Evolutionary conservation across 345 rosid genomes (phyloP).

Genomic region (Triadica sebifera): DNA sequence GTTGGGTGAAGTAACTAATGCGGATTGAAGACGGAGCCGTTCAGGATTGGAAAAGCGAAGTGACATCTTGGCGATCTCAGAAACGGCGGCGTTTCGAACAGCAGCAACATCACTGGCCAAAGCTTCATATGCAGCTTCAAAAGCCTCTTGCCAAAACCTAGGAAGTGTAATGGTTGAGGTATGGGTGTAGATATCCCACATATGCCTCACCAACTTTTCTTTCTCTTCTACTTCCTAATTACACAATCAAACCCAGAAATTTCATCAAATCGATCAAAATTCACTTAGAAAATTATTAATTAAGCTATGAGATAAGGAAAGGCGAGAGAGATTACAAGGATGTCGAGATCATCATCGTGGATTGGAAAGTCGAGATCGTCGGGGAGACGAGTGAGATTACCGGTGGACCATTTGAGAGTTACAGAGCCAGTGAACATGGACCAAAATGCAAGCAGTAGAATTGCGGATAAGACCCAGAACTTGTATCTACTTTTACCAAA

Average conservation of each 20-base stretch:
- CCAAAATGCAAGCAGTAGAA: conserved; percentile 71
- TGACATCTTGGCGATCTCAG: conserved; percentile 80
- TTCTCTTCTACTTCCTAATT: conserved; percentile 72
- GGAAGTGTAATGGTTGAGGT: conserved; percentile 50
- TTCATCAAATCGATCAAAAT: background rate
- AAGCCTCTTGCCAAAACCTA: conserved; percentile 72
- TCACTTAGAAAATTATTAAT: background rate
- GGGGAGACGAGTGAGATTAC: conserved; percentile 39
- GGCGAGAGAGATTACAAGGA: conserved; percentile 39
- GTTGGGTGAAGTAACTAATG: conserved; percentile 8
- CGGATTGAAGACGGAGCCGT: conserved; percentile 23
- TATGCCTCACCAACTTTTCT: conserved; percentile 66
- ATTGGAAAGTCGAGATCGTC: conserved; percentile 29
- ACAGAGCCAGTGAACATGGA: conserved; percentile 83
- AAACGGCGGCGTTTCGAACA: conserved; percentile 52
- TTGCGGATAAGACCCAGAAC: conserved; percentile 64
- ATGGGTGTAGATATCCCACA: conserved; percentile 82
- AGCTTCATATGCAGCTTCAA: conserved; percentile 73
- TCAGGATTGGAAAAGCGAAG: conserved; percentile 35
- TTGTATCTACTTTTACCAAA: conserved; percentile 46
- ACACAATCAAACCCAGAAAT: background rate
- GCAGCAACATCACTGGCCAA: conserved; percentile 51
- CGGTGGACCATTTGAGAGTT: conserved; percentile 67
- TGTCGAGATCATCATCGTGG: conserved; percentile 70
- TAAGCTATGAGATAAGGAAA: background rate